Conservation (phyloP, 176 grass and related monocot species). For the Elaeis guineensis region DNA sequence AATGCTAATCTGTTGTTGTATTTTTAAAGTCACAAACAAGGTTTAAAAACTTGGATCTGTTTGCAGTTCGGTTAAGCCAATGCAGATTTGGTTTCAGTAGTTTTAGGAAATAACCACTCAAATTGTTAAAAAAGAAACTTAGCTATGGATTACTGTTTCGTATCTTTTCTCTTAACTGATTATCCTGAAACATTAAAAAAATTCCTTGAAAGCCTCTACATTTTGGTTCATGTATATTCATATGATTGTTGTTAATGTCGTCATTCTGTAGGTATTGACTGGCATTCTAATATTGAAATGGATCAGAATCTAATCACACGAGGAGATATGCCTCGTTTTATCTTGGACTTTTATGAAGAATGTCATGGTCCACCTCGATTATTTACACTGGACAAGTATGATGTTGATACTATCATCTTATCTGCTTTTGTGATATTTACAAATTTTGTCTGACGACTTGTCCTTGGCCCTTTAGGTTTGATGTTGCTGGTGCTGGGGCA, state of each 20-base stretch:
- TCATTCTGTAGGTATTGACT: slow-evolving; percentile 52
- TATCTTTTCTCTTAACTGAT: no score
- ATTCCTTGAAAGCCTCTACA: background rate
- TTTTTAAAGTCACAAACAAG: background rate
- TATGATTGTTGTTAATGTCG: background rate
- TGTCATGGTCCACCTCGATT: slow-evolving; percentile 80
- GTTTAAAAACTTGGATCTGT: background rate
- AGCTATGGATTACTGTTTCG: no score
- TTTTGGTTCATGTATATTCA: background rate
- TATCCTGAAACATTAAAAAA: no score
- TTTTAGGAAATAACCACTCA: no score
- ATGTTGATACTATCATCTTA: background rate
- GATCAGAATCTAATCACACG: slow-evolving; percentile 43
- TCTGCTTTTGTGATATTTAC: background rate
- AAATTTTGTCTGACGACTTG: slow-evolving; percentile 7
- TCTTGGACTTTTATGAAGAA: slow-evolving; percentile 71
- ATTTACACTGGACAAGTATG: slow-evolving; percentile 90
- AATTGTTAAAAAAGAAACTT: no score
- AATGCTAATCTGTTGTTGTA: background rate
- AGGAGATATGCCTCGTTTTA: slow-evolving; percentile 59
- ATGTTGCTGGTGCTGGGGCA: slow-evolving; percentile 58
- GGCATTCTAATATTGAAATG: slow-evolving; percentile 47
- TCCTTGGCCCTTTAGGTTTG: slow-evolving; percentile 50
- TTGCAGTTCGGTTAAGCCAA: background rate
- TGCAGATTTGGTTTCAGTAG: no score